A percentile compares a stretch with the other conserved stretches of the same genome.
Evolutionary conservation across 768 basidiomycete genomes (phyloP).

Genomic region (Hydnum rufescens): DNA sequence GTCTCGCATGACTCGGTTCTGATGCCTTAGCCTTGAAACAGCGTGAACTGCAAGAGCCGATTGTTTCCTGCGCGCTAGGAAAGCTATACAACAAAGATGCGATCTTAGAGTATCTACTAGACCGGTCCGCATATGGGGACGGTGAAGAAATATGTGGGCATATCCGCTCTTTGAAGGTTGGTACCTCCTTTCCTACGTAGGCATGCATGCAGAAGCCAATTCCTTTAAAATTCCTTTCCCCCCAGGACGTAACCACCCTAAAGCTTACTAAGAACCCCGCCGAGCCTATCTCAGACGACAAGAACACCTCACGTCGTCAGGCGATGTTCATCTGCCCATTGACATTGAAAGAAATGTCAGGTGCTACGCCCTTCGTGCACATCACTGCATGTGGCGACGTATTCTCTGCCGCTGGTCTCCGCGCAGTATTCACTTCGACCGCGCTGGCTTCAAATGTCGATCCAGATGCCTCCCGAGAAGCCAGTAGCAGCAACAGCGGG

Average conservation of each 20-base stretch:
- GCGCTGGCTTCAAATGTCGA: slow-evolving; percentile 13
- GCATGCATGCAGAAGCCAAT: background rate
- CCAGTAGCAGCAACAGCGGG: slow-evolving; percentile 13
- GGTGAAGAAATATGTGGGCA: slow-evolving; percentile 86
- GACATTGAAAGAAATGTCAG: slow-evolving; percentile 89
- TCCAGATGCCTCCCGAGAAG: slow-evolving; percentile 15
- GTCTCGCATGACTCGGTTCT: background rate
- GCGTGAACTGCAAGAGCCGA: slow-evolving; percentile 73
- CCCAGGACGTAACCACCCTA: slow-evolving; percentile 69
- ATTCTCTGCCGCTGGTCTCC: slow-evolving; percentile 69
- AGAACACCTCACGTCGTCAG: slow-evolving; percentile 21
- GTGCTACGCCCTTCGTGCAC: slow-evolving; percentile 72
- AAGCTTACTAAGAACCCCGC: slow-evolving; percentile 59
- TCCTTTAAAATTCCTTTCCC: background rate
- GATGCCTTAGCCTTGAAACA: slow-evolving; percentile 17
- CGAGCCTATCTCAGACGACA: slow-evolving; percentile 18
- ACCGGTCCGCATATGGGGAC: slow-evolving; percentile 70
- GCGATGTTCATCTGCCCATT: slow-evolving; percentile 80
- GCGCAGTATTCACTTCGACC: slow-evolving; percentile 31
- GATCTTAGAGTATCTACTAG: slow-evolving; percentile 73
- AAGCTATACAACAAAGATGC: slow-evolving; percentile 96
- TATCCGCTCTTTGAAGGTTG: slow-evolving; percentile 72
- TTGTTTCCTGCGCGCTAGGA: slow-evolving; percentile 81
- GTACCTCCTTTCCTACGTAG: slow-evolving; percentile 14
- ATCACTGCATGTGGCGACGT: slow-evolving; percentile 75